A percentile compares a stretch with the other conserved stretches of the same genome.
Evolutionary conservation across 768 basidiomycete genomes (phyloP).

Genomic region (Xerocomellus amylosporus): DNA sequence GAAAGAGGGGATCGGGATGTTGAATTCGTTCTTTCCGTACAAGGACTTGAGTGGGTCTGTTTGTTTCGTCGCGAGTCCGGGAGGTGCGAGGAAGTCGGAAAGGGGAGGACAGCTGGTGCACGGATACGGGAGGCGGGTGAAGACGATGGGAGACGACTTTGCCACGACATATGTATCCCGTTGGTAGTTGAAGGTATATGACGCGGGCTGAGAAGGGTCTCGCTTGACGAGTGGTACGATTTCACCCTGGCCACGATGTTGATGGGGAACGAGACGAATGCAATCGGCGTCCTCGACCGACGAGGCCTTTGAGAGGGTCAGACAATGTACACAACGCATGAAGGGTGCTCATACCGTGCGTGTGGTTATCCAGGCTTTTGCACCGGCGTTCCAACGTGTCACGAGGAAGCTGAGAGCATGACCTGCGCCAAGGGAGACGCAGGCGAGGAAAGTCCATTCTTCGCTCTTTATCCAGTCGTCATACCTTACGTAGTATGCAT

Average conservation of each 20-base stretch:
- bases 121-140: constrained; percentile 86
- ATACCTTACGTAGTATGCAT: constrained; percentile 90
- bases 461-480: constrained; percentile 89
- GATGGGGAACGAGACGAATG: constrained; percentile 75
- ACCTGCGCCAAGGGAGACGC: constrained; percentile 75
- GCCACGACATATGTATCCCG: constrained; percentile 85
- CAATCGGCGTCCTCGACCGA: constrained; percentile 73
- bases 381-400: constrained; percentile 84
- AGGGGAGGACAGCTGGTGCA: constrained; percentile 69
- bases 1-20: constrained; percentile 96
- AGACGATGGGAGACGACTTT: constrained; percentile 53
- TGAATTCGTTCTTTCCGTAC: constrained; percentile 93
- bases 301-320: constrained; percentile 41
- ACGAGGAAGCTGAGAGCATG: constrained; percentile 92
- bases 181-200: constrained; percentile 92
- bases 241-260: constrained; percentile 84
- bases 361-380: constrained; percentile 79
- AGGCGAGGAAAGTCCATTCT: constrained; percentile 97
- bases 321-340: not conserved
- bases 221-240: constrained; percentile 77
- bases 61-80: constrained; percentile 49
- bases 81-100: constrained; percentile 57
- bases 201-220: constrained; percentile 48
- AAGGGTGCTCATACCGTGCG: constrained; percentile 48
- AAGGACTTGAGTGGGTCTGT: constrained; percentile 55